phyloP scores from a whole-genome alignment of 1,284 basidiomycete genomes.

The Trichosporon faecale region DNA sequence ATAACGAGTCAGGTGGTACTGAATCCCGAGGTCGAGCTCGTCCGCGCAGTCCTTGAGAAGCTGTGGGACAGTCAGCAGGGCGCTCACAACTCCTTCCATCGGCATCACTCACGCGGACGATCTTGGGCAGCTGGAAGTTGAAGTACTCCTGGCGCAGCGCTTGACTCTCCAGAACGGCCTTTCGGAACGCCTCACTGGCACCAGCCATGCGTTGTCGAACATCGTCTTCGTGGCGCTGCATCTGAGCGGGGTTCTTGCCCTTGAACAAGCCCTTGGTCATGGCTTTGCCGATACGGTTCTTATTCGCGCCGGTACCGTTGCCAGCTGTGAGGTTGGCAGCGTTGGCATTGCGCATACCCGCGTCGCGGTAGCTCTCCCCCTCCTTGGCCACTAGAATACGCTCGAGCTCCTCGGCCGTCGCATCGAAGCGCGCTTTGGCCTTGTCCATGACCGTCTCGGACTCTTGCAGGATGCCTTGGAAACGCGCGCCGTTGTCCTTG shows the following conservation, averaged over 20 bases:
- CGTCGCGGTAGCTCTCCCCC: constrained; percentile 82
- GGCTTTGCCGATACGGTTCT: constrained; percentile 58
- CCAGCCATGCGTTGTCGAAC: constrained; percentile 77
- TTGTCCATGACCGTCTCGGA: constrained; percentile 83
- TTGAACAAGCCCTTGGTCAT: constrained; percentile 91
- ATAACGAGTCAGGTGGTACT: constrained; percentile 93
- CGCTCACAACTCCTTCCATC: background rate
- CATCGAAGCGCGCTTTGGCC: constrained; percentile 78
- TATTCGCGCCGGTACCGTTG: constrained; percentile 67
- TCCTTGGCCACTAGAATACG: constrained; percentile 90
- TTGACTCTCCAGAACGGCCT: constrained; percentile 87
- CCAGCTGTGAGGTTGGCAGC: constrained; percentile 51
- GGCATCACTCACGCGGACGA: constrained; percentile 70
- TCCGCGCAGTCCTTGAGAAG: constrained; percentile 93
- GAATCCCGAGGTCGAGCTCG: constrained; percentile 92
- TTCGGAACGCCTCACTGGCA: constrained; percentile 83
- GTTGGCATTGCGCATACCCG: constrained; percentile 58
- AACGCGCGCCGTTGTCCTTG: constrained; percentile 80
- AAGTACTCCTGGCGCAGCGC: constrained; percentile 92
- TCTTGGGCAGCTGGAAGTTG: constrained; percentile 90
- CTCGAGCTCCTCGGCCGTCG: constrained; percentile 90
- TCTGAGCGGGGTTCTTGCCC: constrained; percentile 87
- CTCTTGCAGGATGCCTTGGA: constrained; percentile 84
- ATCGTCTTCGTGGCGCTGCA: constrained; percentile 93
- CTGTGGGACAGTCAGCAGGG: constrained; percentile 51